Conservation (phyloP, 352 stramenopile genomes). For the Sclerospora graminicola region DNA sequence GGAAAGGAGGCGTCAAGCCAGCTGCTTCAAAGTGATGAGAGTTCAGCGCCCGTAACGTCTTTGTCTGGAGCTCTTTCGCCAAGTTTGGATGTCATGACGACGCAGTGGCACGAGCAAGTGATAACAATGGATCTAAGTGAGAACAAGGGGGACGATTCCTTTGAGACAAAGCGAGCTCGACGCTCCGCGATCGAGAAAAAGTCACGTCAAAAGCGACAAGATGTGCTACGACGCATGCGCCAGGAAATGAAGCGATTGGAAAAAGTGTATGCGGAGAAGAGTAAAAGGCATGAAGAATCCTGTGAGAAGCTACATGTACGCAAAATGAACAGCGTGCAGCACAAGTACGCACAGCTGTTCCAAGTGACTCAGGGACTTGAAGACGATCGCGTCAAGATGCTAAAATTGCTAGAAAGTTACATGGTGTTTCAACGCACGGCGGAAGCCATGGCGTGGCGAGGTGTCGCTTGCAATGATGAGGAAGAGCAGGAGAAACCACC, state of each 20-base stretch:
- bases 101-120: slow-evolving; percentile 5
- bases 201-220: slow-evolving; percentile 28
- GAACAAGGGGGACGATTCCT: slow-evolving; percentile 9
- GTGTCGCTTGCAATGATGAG: not conserved
- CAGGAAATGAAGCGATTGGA: slow-evolving; percentile 43
- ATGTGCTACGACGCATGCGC: slow-evolving; percentile 27
- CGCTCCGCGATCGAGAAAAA: slow-evolving; percentile 39
- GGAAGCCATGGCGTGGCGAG: slow-evolving; percentile 12
- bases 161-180: slow-evolving; percentile 24
- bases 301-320: not conserved
- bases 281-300: slow-evolving; percentile 11
- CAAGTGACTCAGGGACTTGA: slow-evolving; percentile 27
- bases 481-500: not conserved
- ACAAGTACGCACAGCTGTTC: slow-evolving; percentile 25
- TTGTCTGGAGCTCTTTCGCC: slow-evolving; percentile 8
- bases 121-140: slow-evolving; percentile 11
- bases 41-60: slow-evolving; percentile 1
- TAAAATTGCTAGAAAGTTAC: slow-evolving; percentile 22
- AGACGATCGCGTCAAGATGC: slow-evolving; percentile 30
- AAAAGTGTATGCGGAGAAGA: slow-evolving; percentile 27
- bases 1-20: not conserved
- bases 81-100: slow-evolving; percentile 6
- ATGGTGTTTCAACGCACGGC: slow-evolving; percentile 25
- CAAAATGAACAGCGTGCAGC: slow-evolving; percentile 3
- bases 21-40: slow-evolving; percentile 2